Evolutionary conservation across 441 rosid species (phyloP), one percentile per base, ranked within the genome.

Genomic region (Bruguiera hainesii): DNA sequence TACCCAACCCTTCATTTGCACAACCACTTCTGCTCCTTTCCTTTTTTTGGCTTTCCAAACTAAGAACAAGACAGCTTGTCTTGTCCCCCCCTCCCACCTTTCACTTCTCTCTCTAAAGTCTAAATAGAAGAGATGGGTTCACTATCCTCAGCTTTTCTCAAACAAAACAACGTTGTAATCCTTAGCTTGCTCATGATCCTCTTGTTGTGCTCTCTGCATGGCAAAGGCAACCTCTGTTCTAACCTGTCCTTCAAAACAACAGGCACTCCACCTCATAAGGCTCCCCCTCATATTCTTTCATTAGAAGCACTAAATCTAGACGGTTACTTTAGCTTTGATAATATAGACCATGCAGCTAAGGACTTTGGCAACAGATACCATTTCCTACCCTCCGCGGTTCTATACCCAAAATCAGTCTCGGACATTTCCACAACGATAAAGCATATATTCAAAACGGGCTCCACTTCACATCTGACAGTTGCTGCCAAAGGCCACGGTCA

Each of bases 401-500:
- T 89, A 7, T 77, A 91, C 74, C 97, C 97, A 2, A 88, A 81
- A 74, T 87, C 97, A 23, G 92, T 85, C 71, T 79, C 87, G 15
- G 98, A 94, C 75, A 85, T 94, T 73, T 82, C 97, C 69, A 69
- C 84, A 62, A 76, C 78, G 18, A 64, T 89, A 66, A 88, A 80
- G 70, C 82, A 78, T 76, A 67, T 88, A 39, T 77, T 81, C 60
- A 59, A 83, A 46, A 78, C 81, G 76, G 95, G 95, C 18, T 73
- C 88, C 29, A 33, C 79, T 61, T 83, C 97, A 18, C 68, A 66
- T 69, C 77, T 91, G 19, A 89, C 91, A 21, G 89, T 94, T 37
- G 96, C 98, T 23, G 98, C 96, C 7, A 81, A 90, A 83, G 98
- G 98, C 65, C 88, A 82, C 67, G 96, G 96, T 29, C 98, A 91